Percentiles rank a stretch among this genome's conserved stretches.
Evolutionary conservation across 2,329 filamentous ascomycete genomes (phyloP).

Genomic region (Cytospora schulzeri): DNA sequence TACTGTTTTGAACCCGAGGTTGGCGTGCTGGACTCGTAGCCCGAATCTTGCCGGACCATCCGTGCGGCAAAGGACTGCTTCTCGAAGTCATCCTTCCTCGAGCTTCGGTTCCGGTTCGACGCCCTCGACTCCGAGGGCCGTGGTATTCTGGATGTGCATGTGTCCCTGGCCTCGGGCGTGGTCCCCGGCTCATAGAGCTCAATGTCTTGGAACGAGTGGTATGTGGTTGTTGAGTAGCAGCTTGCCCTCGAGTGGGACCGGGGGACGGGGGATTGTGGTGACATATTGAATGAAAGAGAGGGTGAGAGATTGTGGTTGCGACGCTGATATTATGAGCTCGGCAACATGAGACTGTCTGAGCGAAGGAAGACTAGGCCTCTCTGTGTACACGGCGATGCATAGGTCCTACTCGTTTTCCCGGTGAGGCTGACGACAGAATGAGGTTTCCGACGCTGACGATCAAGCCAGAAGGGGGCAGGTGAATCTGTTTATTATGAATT

Average conservation of each 20-base stretch:
- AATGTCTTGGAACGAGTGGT: conserved; percentile 57
- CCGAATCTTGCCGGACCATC: conserved; percentile 61
- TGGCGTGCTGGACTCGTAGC: conserved; percentile 54
- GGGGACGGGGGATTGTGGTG: conserved; percentile 18
- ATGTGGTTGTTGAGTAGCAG: conserved; percentile 52
- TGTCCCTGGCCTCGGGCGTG: conserved; percentile 33
- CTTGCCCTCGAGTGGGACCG: conserved; percentile 42
- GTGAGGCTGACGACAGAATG: conserved; percentile 8
- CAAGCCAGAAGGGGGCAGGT: conserved; percentile 13
- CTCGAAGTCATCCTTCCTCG: conserved; percentile 33
- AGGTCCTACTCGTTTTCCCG: conserved; percentile 1
- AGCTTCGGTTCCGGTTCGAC: conserved; percentile 7
- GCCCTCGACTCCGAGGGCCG: conserved; percentile 19
- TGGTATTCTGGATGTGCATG: conserved; percentile 27
- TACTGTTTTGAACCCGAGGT: conserved; percentile 42
- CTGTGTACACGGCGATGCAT: neutral
- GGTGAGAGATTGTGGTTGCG: conserved; percentile 1
- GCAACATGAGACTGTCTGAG: conserved; percentile 1
- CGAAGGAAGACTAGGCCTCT: neutral
- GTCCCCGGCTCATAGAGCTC: conserved; percentile 48
- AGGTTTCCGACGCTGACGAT: conserved; percentile 5
- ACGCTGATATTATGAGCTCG: neutral
- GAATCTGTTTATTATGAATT: conserved; percentile 22
- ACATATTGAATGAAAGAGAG: conserved; percentile 20
- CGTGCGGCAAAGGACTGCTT: conserved; percentile 38